Percentiles rank a stretch among this genome's conserved stretches.
Conservation (phyloP, 2,329 filamentous ascomycete species). For the Graphium sp. region DNA sequence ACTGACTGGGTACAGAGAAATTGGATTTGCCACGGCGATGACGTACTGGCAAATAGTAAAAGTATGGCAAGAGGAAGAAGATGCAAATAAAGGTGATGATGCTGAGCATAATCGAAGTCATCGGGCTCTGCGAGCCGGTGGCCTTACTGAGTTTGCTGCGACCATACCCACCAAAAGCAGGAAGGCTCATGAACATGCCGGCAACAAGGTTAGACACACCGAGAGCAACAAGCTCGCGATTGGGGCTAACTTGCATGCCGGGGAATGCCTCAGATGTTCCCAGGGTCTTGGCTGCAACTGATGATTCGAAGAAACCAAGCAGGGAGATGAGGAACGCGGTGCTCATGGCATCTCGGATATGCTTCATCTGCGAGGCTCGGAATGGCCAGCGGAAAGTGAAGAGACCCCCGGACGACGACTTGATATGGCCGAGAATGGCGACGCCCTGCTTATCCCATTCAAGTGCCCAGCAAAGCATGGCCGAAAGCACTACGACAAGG, state of each 20-base stretch:
- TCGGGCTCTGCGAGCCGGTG: constrained; percentile 81
- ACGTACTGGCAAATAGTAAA: constrained; percentile 88
- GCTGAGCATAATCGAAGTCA: constrained; percentile 80
- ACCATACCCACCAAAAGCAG: constrained; percentile 90
- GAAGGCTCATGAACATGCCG: constrained; percentile 80
- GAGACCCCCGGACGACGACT: constrained; percentile 50
- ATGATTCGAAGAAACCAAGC: constrained; percentile 96
- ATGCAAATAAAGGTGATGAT: constrained; percentile 69
- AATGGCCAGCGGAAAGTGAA: constrained; percentile 85
- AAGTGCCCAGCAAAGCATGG: constrained; percentile 59
- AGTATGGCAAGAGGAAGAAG: constrained; percentile 70
- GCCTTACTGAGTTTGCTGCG: constrained; percentile 88
- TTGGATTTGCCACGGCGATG: neutral
- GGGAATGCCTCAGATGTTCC: constrained; percentile 54
- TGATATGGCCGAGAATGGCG: constrained; percentile 66
- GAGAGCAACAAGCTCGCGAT: constrained; percentile 82
- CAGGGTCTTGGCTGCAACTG: constrained; percentile 84
- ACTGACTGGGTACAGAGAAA: neutral
- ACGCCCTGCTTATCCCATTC: constrained; percentile 69
- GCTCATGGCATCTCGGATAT: constrained; percentile 73
- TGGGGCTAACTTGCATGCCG: constrained; percentile 71
- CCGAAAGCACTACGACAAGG: constrained; percentile 70
- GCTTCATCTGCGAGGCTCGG: constrained; percentile 54
- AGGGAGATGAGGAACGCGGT: constrained; percentile 88
- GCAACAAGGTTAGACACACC: constrained; percentile 84